Evolutionary conservation across 164 flowering plant genomes (phyloP), one percentile per base, ranked within the genome.

Genomic region (Nymphaea thermarum): DNA sequence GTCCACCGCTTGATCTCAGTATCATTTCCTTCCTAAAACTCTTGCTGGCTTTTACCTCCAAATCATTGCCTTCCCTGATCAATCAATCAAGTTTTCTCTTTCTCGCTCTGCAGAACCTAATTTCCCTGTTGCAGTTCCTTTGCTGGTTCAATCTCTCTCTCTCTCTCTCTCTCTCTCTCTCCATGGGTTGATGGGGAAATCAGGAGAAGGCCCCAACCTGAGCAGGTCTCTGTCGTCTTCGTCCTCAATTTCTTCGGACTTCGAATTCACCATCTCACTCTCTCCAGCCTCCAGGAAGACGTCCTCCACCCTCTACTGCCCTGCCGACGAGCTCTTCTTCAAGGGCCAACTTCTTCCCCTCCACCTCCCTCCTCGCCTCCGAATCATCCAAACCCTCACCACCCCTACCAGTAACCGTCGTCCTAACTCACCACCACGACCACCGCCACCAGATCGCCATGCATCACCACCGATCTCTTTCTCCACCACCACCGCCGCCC

Each of bases 321-420:
- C 94, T 1, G 98, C 98, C 65, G 98, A 93, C 73, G 93, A 93
- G 75, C 93, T 93, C 67, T 93, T 93, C 84, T 93, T 87, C 86
- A 90, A 87, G 64, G 96, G 95, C 62, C 86, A 90, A 70, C 87
- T 93, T 70, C 82, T 90, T 4, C 98, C 96, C n/a, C 93, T 90
- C 71, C 96, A 87, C 43, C 89, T 82, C 77, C 86, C 96, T 4
- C 90, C 95, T 1, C 88, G 96, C 59, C 78, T 87, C 65, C 85
- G 90, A 76, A 87, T 93, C 90, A 90, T 90, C 75, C 88, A 91
- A 16, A 85, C 96, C 0, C 90, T 93, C 66, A 72, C 80, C 36
- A 70, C 91, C 42, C 81, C 91, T 17, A 74, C 91, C 53, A 71
- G 80, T 67, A 74, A 65, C 36, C 1, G 36, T 25, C 36, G 36